phyloP scores from a whole-genome alignment of 306 rosid genomes.

The Prinsepia uniflora region DNA sequence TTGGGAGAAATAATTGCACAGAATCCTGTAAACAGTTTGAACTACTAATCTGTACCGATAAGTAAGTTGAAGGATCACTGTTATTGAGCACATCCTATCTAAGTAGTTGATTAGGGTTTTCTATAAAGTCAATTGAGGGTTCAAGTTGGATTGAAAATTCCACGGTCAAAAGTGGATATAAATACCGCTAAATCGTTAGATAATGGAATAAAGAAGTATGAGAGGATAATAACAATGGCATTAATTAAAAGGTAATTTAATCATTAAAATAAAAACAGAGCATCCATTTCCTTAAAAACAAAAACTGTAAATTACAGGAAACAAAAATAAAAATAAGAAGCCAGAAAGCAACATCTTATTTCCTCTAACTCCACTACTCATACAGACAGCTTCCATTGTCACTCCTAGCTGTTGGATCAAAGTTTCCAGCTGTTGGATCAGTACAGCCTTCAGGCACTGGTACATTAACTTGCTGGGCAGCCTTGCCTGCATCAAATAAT shows the following conservation, averaged over 20 bases:
- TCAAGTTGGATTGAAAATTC: too few species aligned
- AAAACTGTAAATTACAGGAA: not conserved
- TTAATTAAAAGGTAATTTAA: constrained; percentile 1
- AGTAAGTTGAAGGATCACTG: too few species aligned
- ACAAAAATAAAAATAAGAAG: not conserved
- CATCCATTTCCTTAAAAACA: not conserved
- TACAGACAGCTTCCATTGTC: constrained; percentile 39
- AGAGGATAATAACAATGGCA: not conserved
- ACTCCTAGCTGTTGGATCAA: constrained; percentile 41
- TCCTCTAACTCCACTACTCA: not conserved
- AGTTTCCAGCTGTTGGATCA: constrained; percentile 36
- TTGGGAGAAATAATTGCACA: constrained; percentile 7
- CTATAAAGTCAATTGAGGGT: too few species aligned
- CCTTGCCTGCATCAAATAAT: constrained; percentile 33
- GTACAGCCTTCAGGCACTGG: constrained; percentile 47
- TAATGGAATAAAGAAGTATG: not conserved
- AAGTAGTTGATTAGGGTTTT: too few species aligned
- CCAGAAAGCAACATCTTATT: constrained; percentile 13
- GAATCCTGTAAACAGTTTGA: not conserved
- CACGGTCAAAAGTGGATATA: too few species aligned
- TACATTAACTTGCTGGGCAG: constrained; percentile 39
- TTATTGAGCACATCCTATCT: too few species aligned
- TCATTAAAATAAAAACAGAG: constrained; percentile 6
- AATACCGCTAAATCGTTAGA: too few species aligned
- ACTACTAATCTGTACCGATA: not conserved